A percentile compares a stretch with the other conserved stretches of the same genome.
phyloP scores from a whole-genome alignment of 768 basidiomycete genomes.

The Gymnopilus junonius region DNA sequence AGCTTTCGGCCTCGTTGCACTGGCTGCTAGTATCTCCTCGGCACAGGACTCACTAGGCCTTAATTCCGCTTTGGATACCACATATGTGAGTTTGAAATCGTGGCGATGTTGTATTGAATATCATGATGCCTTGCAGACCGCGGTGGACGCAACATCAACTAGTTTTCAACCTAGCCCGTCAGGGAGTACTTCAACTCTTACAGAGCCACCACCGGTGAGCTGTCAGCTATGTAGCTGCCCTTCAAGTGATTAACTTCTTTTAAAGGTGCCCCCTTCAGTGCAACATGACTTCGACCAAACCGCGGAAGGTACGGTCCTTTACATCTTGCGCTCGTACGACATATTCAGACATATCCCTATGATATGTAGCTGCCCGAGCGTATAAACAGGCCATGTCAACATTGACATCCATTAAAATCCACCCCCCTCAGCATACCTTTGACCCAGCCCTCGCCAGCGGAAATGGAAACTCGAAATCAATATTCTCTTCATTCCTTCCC shows the following conservation, averaged over 20 bases:
- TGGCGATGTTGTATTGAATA: neutral
- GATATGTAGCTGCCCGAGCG: slow-evolving; percentile 63
- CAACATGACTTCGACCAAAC: slow-evolving; percentile 35
- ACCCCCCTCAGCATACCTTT: slow-evolving; percentile 58
- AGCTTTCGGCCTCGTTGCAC: slow-evolving; percentile 60
- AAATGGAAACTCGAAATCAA: slow-evolving; percentile 47
- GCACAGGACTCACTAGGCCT: slow-evolving; percentile 42
- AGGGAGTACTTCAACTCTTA: slow-evolving; percentile 18
- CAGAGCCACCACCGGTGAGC: slow-evolving; percentile 19
- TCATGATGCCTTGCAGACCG: slow-evolving; percentile 11
- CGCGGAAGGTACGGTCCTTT: slow-evolving; percentile 50
- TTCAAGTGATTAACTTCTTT: neutral
- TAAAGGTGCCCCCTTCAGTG: slow-evolving; percentile 14
- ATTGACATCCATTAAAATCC: slow-evolving; percentile 64
- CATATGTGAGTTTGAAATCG: slow-evolving; percentile 28
- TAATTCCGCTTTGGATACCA: slow-evolving; percentile 30
- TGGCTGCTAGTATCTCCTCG: slow-evolving; percentile 48
- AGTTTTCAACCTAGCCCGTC: slow-evolving; percentile 16
- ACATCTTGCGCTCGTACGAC: neutral
- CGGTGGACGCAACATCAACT: slow-evolving; percentile 20
- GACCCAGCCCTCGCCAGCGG: slow-evolving; percentile 54
- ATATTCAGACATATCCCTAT: neutral
- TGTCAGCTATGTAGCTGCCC: neutral
- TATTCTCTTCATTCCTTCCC: slow-evolving; percentile 70
- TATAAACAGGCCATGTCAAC: slow-evolving; percentile 78